Base-by-base conservation (phyloP, 2,329 filamentous ascomycete genomes). In the Neonectria coccinea region DNA sequence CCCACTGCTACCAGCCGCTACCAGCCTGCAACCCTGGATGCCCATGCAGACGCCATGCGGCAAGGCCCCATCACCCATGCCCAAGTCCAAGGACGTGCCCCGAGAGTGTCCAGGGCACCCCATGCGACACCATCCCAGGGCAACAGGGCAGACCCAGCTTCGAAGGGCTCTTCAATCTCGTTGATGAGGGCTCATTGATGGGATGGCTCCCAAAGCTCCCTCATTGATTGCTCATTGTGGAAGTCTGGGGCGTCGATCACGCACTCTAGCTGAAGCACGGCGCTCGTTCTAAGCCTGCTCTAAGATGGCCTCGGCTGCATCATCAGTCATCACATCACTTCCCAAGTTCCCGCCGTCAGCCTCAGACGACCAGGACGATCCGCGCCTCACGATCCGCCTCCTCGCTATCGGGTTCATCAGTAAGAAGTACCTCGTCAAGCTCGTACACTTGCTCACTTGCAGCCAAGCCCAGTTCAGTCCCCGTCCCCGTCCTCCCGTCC, bases 161-260 rank as follows among this genome's bases (percentile, higher is more conserved):
- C 33, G 10, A 36, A 12, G 12, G 12, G 33, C 12, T 36, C 33
- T 36, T 36, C 33, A 16, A 36, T 36, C 33, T 36, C 12, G 12
- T 36, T 14, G 31, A 33, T 33, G 36, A 8, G 16, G 36, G 36
- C n/a, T 16, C 47, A 50, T 25, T 14, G 45, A 31, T 31, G 16
- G 16, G 11, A 31, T 31, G 29, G 29, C 10, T 12, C 10, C 8
- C 10, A 33, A 12, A 33, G 8, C 10, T 50, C 14, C 8, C 16
- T 48, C 25, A 29, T 18, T 48, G 25, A 50, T 31, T 22, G 25
- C 16, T 10, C 22, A 10, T 18, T 10, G 22, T 29, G 31, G 41
- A 53, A 69, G 69, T 69, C 67, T 64, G 68, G 71, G 65, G 68
- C 70, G 71, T 71, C 71, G 71, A 73, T 73, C 71, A 71, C 67